A percentile compares a stretch with the other conserved stretches of the same genome.
These are phyloP conservation scores for Trametes elegans DNA, from an alignment of 768 basidiomycete species.

Conservation along the genomic window DNA sequence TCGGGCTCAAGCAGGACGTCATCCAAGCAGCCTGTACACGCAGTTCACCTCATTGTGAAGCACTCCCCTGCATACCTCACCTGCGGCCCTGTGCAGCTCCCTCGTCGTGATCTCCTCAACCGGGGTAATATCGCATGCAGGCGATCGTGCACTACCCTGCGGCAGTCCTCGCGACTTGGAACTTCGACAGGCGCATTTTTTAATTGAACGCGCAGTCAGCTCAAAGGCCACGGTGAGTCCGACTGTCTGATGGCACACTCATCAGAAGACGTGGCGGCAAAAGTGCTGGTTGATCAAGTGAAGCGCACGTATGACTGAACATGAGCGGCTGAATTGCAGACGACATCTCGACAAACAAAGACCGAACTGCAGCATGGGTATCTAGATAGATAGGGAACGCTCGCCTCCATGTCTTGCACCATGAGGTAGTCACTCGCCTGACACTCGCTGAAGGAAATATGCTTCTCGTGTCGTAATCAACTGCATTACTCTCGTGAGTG, in stretches of 20 bases:
- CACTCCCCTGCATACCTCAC: not conserved
- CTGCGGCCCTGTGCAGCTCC: not conserved
- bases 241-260: constrained; percentile 5
- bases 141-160: constrained; percentile 2
- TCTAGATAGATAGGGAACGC: no score
- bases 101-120: not conserved
- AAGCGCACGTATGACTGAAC: not conserved
- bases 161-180: no score
- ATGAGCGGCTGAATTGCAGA: not conserved
- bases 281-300: not conserved
- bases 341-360: no score
- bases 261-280: not conserved
- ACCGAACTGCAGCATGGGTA: no score
- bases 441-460: no score
- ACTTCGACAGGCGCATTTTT: no score
- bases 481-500: constrained; percentile 14
- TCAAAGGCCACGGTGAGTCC: not conserved
- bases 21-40: no score
- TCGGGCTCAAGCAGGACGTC: not conserved
- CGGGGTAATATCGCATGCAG: constrained; percentile 6
- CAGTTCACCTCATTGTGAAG: not conserved
- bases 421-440: no score
- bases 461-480: not conserved
- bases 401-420: no score
- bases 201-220: not conserved